A percentile compares a stretch with the other conserved stretches of the same genome.
Conservation (phyloP, 2,329 filamentous ascomycete species). For the Didymella glomerata region DNA sequence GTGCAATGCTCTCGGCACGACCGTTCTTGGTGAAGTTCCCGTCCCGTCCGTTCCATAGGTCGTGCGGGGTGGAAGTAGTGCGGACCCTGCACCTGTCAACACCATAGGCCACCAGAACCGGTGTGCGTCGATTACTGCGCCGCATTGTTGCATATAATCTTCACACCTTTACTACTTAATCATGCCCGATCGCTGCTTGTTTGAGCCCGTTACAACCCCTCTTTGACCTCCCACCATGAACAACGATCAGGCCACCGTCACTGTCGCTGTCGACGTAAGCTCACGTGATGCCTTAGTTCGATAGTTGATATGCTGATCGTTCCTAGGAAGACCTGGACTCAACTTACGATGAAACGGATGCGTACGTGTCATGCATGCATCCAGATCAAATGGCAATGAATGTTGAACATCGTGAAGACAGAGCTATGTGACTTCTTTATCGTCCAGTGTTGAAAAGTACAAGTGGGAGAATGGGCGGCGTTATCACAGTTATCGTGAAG, state of each 20-base stretch:
- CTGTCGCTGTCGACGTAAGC: constrained; percentile 17
- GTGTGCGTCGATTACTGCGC: constrained; percentile 2
- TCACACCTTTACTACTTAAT: constrained; percentile 6
- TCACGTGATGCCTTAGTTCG: background rate
- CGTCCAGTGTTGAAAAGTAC: constrained; percentile 47
- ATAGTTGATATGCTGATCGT: background rate
- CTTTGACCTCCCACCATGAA: constrained; percentile 3
- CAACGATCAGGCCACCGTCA: constrained; percentile 8
- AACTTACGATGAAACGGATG: constrained; percentile 13
- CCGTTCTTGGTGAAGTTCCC: constrained; percentile 16
- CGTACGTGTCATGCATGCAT: background rate
- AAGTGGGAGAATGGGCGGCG: constrained; percentile 49
- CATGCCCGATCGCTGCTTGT: background rate
- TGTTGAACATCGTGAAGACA: constrained; percentile 4
- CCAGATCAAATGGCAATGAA: background rate
- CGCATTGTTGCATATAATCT: constrained; percentile 2
- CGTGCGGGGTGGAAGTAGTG: background rate
- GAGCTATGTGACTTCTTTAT: constrained; percentile 31
- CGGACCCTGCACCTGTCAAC: constrained; percentile 5
- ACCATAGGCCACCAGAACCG: constrained; percentile 1
- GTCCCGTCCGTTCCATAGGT: constrained; percentile 3
- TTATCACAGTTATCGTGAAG: constrained; percentile 50
- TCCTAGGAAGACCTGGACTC: constrained; percentile 9
- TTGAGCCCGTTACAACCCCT: background rate
- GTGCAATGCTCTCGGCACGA: constrained; percentile 1